These are phyloP conservation scores for Calonectria hongkongensis DNA, from an alignment of 2,329 filamentous ascomycete genomes.

Conservation along the genomic window DNA sequence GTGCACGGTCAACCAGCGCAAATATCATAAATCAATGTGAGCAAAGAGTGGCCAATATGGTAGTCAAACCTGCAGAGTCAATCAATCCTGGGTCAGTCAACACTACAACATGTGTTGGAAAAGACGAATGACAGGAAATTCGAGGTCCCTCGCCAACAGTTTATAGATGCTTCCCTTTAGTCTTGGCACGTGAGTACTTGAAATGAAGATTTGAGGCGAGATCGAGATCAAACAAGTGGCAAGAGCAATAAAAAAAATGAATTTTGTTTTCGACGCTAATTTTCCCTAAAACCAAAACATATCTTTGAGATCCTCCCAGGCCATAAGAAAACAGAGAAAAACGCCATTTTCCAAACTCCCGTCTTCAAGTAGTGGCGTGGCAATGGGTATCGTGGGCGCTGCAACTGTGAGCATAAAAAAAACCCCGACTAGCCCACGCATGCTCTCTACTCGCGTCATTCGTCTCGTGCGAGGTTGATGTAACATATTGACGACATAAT, in stretches of 20 bases:
- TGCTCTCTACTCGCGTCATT: background rate
- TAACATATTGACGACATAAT: background rate
- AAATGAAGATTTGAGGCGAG: too few species aligned
- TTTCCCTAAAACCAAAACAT: constrained; percentile 11
- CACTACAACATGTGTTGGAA: too few species aligned
- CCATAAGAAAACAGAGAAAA: constrained; percentile 14
- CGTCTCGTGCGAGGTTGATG: background rate
- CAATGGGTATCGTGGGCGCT: background rate
- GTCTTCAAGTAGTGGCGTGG: background rate
- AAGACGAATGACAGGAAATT: too few species aligned
- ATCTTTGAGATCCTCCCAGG: background rate
- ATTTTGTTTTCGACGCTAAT: constrained; percentile 10
- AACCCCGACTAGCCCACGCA: background rate
- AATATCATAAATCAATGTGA: too few species aligned
- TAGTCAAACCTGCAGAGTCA: too few species aligned
- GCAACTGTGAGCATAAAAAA: background rate
- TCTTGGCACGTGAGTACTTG: too few species aligned
- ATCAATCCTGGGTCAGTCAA: too few species aligned
- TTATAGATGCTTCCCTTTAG: too few species aligned
- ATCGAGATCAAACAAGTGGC: too few species aligned
- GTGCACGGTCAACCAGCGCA: too few species aligned
- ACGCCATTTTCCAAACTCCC: constrained; percentile 15
- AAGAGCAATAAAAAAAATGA: background rate
- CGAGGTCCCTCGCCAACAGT: too few species aligned
- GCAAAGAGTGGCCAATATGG: too few species aligned